These are phyloP conservation scores for Teratosphaeria pseudoeucalypti DNA, from an alignment of 2,329 filamentous ascomycete genomes.

Conservation along the genomic window DNA sequence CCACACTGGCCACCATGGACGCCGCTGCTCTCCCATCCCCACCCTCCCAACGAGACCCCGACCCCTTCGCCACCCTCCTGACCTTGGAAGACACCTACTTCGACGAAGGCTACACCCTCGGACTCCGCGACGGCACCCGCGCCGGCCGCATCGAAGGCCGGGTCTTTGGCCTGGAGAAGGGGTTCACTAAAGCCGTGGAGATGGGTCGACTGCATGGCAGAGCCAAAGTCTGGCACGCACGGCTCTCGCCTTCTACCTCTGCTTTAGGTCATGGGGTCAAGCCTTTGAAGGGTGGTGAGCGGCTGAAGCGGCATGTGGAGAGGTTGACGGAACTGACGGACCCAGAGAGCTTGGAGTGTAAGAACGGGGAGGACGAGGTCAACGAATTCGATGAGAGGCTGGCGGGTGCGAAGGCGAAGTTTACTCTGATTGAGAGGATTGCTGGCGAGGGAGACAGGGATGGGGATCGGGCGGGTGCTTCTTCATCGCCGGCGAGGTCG, in stretches of 20 bases:
- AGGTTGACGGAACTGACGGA: slow-evolving; percentile 70
- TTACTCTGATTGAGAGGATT: slow-evolving; percentile 72
- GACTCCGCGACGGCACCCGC: slow-evolving; percentile 61
- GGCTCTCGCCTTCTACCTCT: slow-evolving; percentile 23
- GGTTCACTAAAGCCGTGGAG: slow-evolving; percentile 83
- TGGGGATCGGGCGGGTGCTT: neutral
- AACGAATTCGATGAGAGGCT: slow-evolving; percentile 84
- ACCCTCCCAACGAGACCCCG: slow-evolving; percentile 1
- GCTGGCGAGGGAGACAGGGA: slow-evolving; percentile 35
- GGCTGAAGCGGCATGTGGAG: slow-evolving; percentile 66
- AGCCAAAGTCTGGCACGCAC: slow-evolving; percentile 72
- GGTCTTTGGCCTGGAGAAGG: slow-evolving; percentile 80
- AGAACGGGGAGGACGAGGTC: slow-evolving; percentile 81
- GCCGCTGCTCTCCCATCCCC: neutral
- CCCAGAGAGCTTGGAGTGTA: slow-evolving; percentile 62
- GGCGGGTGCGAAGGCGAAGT: slow-evolving; percentile 72
- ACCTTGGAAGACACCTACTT: slow-evolving; percentile 63
- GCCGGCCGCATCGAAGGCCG: slow-evolving; percentile 81
- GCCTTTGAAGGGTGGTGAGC: slow-evolving; percentile 38
- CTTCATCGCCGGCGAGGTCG: neutral
- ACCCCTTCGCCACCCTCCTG: slow-evolving; percentile 45
- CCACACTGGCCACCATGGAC: neutral
- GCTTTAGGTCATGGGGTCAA: neutral
- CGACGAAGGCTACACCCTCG: slow-evolving; percentile 66
- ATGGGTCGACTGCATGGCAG: slow-evolving; percentile 69